A percentile compares a stretch with the other conserved stretches of the same genome.
phyloP scores from a whole-genome alignment of 1,284 basidiomycete genomes.

The Ceratobasidium sp. region DNA sequence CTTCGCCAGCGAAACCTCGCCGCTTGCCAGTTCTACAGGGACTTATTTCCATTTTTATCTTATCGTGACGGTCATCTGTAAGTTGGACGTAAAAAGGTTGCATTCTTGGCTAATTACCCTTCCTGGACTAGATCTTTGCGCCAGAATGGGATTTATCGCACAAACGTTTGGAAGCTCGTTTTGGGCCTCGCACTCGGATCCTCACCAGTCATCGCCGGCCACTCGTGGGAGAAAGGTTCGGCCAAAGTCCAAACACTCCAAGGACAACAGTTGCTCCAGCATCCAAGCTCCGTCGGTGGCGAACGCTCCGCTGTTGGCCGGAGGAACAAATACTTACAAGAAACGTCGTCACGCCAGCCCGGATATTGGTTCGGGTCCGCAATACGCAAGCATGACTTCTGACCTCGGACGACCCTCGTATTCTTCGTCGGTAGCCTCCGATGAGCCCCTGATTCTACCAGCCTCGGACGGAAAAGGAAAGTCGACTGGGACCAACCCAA shows the following conservation, averaged over 20 bases:
- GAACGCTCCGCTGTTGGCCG: not conserved
- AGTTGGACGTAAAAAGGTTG: conserved; percentile 7
- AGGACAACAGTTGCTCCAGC: not conserved
- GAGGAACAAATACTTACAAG: conserved; percentile 7
- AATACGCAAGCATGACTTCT: not conserved
- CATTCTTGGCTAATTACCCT: not conserved
- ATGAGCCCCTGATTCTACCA: conserved; percentile 20
- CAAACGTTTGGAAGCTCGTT: conserved; percentile 31
- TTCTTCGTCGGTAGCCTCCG: conserved; percentile 27
- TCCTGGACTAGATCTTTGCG: not conserved
- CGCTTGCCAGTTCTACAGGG: conserved; percentile 4
- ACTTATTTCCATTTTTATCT: conserved; percentile 13
- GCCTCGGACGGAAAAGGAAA: conserved; percentile 2
- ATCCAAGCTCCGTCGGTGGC: not conserved
- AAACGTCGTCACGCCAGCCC: conserved; percentile 25
- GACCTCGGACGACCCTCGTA: not conserved
- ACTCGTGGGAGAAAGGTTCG: conserved; percentile 5
- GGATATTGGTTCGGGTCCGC: not conserved
- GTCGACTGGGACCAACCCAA: not conserved
- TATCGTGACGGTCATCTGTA: conserved; percentile 13
- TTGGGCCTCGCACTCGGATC: conserved; percentile 2
- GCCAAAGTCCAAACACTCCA: conserved; percentile 7
- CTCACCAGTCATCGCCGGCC: conserved; percentile 1
- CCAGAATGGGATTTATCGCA: conserved; percentile 25
- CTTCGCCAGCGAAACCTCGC: no score